phyloP scores from a whole-genome alignment of 805 yeast species.

The Lachancea lanzarotensis region DNA sequence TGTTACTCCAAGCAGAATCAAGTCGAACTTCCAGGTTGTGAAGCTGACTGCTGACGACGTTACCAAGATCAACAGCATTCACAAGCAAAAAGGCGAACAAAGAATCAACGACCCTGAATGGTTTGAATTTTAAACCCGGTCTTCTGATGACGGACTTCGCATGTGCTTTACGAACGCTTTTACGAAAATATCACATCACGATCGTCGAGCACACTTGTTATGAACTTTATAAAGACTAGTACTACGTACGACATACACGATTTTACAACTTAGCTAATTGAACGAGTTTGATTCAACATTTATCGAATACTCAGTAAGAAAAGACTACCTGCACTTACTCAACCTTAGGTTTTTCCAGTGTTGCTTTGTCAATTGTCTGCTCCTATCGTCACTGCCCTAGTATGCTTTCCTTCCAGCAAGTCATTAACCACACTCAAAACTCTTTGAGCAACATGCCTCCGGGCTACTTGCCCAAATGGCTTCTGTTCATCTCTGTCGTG shows the following conservation, averaged over 20 bases:
- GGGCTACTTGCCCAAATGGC: slow-evolving; percentile 71
- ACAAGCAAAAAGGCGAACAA: slow-evolving; percentile 27
- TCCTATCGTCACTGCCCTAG: no score
- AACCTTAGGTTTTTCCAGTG: no score
- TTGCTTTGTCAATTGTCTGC: no score
- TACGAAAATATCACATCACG: no score
- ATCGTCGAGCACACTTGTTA: no score
- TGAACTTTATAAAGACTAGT: no score
- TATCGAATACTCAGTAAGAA: no score
- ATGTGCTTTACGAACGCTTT: neutral
- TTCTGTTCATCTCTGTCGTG: slow-evolving; percentile 76
- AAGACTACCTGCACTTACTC: no score
- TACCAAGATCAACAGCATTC: slow-evolving; percentile 23
- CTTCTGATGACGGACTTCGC: no score
- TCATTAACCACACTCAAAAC: slow-evolving; percentile 29
- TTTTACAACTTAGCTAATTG: neutral
- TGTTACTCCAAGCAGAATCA: slow-evolving; percentile 40
- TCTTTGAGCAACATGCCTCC: slow-evolving; percentile 31
- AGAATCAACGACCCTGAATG: slow-evolving; percentile 29
- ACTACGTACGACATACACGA: neutral
- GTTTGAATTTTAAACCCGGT: slow-evolving; percentile 14
- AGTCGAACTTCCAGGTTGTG: slow-evolving; percentile 30
- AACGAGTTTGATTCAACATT: no score
- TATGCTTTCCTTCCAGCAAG: slow-evolving; percentile 31
- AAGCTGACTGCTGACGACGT: slow-evolving; percentile 36